Evolutionary conservation across 495 filamentous ascomycete species (phyloP).

Genomic region (Cairneyella variabilis): DNA sequence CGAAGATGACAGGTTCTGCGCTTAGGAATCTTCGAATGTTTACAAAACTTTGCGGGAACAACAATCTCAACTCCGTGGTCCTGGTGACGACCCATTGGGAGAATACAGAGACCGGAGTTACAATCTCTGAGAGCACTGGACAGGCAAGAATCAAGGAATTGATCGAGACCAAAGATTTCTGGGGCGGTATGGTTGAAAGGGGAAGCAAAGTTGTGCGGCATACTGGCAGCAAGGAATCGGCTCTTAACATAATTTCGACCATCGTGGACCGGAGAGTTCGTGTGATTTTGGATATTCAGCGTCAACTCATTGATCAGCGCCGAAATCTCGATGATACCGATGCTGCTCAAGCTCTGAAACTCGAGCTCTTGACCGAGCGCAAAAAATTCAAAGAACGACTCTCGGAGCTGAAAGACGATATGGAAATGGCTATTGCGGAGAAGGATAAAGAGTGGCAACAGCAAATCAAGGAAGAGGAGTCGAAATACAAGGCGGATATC

Average conservation of each 20-base stretch:
- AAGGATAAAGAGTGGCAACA: background rate
- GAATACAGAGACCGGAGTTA: too few relatives aligned
- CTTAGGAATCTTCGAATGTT: slow-evolving; percentile 35
- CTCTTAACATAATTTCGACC: background rate
- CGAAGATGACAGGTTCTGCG: slow-evolving; percentile 25
- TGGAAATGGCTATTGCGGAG: background rate
- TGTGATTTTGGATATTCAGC: slow-evolving; percentile 2
- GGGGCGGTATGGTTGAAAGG: slow-evolving; percentile 2
- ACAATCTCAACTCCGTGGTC: slow-evolving; percentile 27
- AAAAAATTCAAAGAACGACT: too few relatives aligned
- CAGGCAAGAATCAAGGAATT: too few relatives aligned
- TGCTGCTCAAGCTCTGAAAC: too few relatives aligned
- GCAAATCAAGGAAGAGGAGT: too few relatives aligned
- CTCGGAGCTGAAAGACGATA: background rate
- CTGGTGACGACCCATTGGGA: slow-evolving; percentile 40
- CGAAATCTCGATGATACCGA: background rate
- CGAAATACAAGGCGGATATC: too few relatives aligned
- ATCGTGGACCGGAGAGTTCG: background rate
- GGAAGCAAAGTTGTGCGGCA: slow-evolving; percentile 4
- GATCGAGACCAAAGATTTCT: background rate
- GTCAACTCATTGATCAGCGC: background rate
- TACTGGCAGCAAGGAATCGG: background rate
- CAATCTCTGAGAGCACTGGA: too few relatives aligned
- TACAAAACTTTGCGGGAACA: slow-evolving; percentile 31
- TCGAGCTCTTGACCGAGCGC: too few relatives aligned